phyloP scores from a whole-genome alignment of 208 protist genomes.

The Naegleria fowleri region DNA sequence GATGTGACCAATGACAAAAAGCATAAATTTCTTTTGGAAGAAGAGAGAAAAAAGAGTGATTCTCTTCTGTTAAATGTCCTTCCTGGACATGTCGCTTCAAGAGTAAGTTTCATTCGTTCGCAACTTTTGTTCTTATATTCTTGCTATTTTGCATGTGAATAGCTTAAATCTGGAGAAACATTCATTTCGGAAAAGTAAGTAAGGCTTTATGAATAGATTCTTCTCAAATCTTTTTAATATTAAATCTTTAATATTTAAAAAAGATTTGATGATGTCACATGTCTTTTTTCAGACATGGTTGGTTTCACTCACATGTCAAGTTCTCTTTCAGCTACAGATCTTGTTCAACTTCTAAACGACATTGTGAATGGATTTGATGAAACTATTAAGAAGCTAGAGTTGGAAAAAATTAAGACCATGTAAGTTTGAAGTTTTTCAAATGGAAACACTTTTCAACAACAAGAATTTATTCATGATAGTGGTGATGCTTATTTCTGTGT shows the following conservation, averaged over 20 bases:
- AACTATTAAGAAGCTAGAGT: not conserved
- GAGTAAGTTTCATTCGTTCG: slow-evolving; percentile 1
- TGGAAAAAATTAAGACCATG: slow-evolving; percentile 37
- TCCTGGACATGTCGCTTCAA: slow-evolving; percentile 12
- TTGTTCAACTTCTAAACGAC: not conserved
- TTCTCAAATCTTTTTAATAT: too few relatives aligned
- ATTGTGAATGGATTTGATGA: slow-evolving; percentile 26
- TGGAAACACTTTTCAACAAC: too few relatives aligned
- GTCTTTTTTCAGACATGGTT: not conserved
- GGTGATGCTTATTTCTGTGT: slow-evolving; percentile 34
- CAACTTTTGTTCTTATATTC: too few relatives aligned
- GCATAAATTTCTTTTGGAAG: not conserved
- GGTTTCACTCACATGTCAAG: slow-evolving; percentile 45
- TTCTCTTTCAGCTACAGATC: slow-evolving; percentile 26
- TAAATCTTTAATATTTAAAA: too few relatives aligned
- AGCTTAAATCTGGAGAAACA: not conserved
- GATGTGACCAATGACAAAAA: not conserved
- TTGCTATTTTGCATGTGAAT: too few relatives aligned
- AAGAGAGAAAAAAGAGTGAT: slow-evolving; percentile 25
- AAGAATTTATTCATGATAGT: too few relatives aligned
- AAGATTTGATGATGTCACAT: not conserved
- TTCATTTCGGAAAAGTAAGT: not conserved
- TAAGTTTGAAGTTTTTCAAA: too few relatives aligned
- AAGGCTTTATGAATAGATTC: too few relatives aligned
- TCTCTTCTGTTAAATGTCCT: slow-evolving; percentile 34